Evolutionary conservation across 2,329 filamentous ascomycete genomes (phyloP), one percentile per base, ranked within the genome.

Genomic region (Aspergillus sclerotialis): DNA sequence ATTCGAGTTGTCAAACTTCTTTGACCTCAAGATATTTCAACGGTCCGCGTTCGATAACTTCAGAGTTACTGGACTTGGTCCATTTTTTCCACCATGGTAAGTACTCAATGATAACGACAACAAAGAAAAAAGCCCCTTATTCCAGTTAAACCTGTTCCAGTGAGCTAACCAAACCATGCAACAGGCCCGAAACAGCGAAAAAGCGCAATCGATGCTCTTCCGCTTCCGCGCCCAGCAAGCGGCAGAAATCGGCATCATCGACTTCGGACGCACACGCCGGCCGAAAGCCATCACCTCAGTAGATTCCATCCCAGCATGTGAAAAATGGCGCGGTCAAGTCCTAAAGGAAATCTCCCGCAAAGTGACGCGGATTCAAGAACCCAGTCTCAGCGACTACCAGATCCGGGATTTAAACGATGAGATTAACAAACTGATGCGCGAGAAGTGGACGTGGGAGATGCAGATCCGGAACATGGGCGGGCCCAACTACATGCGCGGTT

Each of bases 181-280:
- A 46, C 50, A 88, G 90, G 89, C 90, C 57, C 90, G 90, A 58
- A 95, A 96, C 65, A 90, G 86, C 29, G 90, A 96, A 75, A 98
- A 96, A 66, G 90, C 92, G 55, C 92, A 98, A 72, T 95, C 89
- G 30, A 98, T 98, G 90, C 90, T 98, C 64, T 98, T 95, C 72
- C 90, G 92, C 73, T 98, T 98, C 73, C 87, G 92, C 63, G 92
- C 94, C 57, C 85, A 90, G 52, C 92, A 96, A 76, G 90, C 90
- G 47, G 87, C 88, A 45, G 89, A 95, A 67, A 76, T 95, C 30
- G 90, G 90, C 56, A 95, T 96, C 63, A 85, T 98, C 65, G 90
- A 96, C 70, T 84, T 84, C 17, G 84, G 87, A 39, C 85, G 89
- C 42, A 83, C 87, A 7, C 85, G 89, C 8, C 87, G 92, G 2